Conservation (phyloP, 2,329 filamentous ascomycete species). For the Aspergillus oerlinghausenensis region DNA sequence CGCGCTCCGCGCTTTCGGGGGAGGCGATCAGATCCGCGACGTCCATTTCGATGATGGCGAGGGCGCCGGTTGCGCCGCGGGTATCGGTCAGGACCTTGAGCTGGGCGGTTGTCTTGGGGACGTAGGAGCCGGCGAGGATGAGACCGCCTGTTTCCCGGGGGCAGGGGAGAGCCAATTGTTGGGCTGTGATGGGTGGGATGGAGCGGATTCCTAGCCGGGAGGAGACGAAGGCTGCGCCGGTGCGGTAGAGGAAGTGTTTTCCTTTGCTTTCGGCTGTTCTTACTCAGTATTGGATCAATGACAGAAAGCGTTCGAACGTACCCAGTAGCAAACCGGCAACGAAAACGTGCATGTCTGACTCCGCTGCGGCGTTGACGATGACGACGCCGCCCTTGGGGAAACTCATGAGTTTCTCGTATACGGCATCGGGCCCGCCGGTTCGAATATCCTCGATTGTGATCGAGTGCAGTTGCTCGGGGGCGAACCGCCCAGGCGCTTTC, state of each 20-base stretch:
- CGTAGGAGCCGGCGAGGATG: conserved; percentile 55
- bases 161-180: conserved; percentile 37
- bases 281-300: not conserved
- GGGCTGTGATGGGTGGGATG: conserved; percentile 48
- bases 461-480: conserved; percentile 37
- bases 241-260: conserved; percentile 45
- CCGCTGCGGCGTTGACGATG: conserved; percentile 51
- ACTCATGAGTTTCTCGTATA: conserved; percentile 39
- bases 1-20: conserved; percentile 16
- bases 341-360: conserved; percentile 54
- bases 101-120: conserved; percentile 57
- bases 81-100: conserved; percentile 41
- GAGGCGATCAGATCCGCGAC: conserved; percentile 47
- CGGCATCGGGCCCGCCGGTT: conserved; percentile 39
- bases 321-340: conserved; percentile 45
- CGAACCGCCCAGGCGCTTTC: conserved; percentile 46
- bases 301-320: conserved; percentile 8
- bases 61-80: conserved; percentile 30
- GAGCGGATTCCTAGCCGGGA: conserved; percentile 50
- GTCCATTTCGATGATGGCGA: conserved; percentile 46
- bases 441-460: conserved; percentile 49
- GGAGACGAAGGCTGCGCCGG: conserved; percentile 46
- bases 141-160: conserved; percentile 43
- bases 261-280: conserved; percentile 31
- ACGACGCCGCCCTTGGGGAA: conserved; percentile 41